Evolutionary conservation across 2,329 filamentous ascomycete species (phyloP).

Genomic region (Teratosphaeria pseudoeucalypti): DNA sequence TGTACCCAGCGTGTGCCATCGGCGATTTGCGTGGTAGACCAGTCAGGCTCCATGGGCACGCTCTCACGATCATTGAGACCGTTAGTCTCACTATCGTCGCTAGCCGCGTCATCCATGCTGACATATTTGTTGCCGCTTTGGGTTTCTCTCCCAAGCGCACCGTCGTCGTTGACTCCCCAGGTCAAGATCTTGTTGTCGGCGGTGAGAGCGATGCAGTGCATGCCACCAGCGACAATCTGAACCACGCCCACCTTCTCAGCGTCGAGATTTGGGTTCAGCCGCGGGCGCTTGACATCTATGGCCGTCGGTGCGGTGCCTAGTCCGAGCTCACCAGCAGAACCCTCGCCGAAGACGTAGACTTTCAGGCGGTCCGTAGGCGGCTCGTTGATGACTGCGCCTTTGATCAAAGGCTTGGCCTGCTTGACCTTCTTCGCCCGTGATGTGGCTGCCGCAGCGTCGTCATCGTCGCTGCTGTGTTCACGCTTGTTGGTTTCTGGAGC

Average conservation of each 20-base stretch:
- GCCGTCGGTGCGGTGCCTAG: slow-evolving; percentile 56
- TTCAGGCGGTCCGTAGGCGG: slow-evolving; percentile 54
- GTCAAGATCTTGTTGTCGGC: slow-evolving; percentile 71
- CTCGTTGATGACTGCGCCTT: slow-evolving; percentile 47
- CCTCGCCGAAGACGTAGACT: slow-evolving; percentile 71
- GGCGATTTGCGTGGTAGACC: slow-evolving; percentile 26
- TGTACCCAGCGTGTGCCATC: slow-evolving; percentile 54
- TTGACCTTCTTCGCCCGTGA: slow-evolving; percentile 12
- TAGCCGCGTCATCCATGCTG: slow-evolving; percentile 44
- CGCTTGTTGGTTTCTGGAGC: neutral
- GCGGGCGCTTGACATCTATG: slow-evolving; percentile 65
- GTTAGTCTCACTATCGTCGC: slow-evolving; percentile 43
- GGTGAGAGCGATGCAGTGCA: slow-evolving; percentile 70
- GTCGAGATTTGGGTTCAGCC: slow-evolving; percentile 52
- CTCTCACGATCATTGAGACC: slow-evolving; percentile 61
- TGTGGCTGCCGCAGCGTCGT: slow-evolving; percentile 6
- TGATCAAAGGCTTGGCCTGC: slow-evolving; percentile 15
- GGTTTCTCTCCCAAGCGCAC: slow-evolving; percentile 66
- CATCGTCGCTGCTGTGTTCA: slow-evolving; percentile 4
- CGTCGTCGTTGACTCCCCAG: slow-evolving; percentile 82
- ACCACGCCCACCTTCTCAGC: slow-evolving; percentile 55
- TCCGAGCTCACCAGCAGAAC: slow-evolving; percentile 70
- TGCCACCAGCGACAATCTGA: slow-evolving; percentile 65
- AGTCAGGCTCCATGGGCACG: slow-evolving; percentile 42
- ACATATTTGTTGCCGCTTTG: slow-evolving; percentile 48